Evolutionary conservation across 495 filamentous ascomycete genomes (phyloP), one percentile per base, ranked within the genome.

Genomic region (Usnea hakonensis): DNA sequence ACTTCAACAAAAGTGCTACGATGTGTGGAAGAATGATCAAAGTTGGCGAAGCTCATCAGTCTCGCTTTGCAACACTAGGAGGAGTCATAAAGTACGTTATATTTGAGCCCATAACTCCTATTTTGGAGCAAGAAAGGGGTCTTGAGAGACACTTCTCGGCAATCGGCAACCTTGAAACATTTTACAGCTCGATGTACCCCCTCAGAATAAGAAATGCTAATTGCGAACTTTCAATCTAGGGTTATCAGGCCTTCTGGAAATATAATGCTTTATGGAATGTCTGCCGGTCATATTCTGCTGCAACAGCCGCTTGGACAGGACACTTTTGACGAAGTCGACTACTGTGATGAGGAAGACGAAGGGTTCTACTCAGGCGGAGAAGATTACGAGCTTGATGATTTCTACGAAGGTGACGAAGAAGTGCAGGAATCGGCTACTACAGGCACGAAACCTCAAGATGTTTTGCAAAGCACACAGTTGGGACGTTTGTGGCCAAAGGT

Each of bases 1-100:
- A 59, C 26, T 19, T 2, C 19, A 30, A 50, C 30, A n/a, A 26
- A 30, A 48, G n/a, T 9, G 9, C 41, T 2, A 59, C 57, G 6
- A 46, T 50, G n/a, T 59, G 57, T 26, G 57, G 57, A 36, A 43
- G 46, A 26, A 3, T 28, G n/a, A 52, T 57, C 38, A 33, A 40
- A 40, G 43, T 55, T 19, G 40, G 57, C 8, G 36, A 44, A 6
- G 32, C 43, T 10, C 32, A 50, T 41, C 23, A 61, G 16, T 52
- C 36, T 26, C 64, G 64, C 17, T 26, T 53, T 56, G 61, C 66
- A 23, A 68, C 66, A 5, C 37, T 68, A 14, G 66, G 66, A 32
- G 66, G 66, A 19, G 21, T 66, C 33, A 62, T 68, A 21, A 68
- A 66, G 59, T 58, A 66, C 26, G 50, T 46, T 37, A 2, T 26